These are phyloP conservation scores for Spirogloea muscicola DNA, from an alignment of 139 green algal species.

Conservation along the genomic window DNA sequence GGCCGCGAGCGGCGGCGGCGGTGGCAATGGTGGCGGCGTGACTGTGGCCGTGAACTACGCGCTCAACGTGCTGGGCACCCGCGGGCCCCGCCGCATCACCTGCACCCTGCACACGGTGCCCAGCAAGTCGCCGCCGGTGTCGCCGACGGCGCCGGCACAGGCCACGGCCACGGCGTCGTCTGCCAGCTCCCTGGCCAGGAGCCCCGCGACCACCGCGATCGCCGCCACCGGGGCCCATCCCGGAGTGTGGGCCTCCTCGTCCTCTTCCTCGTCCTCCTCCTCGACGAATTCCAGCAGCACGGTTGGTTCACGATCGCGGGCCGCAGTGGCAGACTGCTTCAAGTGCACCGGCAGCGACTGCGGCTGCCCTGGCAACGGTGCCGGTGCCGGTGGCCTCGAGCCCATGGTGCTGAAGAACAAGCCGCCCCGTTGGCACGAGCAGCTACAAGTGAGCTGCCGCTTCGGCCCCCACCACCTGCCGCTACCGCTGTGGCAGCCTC, in stretches of 20 bases:
- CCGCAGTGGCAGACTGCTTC: conserved; percentile 13
- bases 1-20: conserved; percentile 3
- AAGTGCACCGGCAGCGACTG: background rate
- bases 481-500: too few species aligned
- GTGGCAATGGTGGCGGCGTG: too few species aligned
- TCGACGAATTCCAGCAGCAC: too few species aligned
- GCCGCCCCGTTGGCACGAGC: conserved; percentile 21
- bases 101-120: conserved; percentile 44
- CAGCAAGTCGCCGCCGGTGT: background rate
- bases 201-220: too few species aligned
- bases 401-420: conserved; percentile 34
- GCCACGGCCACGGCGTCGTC: too few species aligned
- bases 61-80: conserved; percentile 89
- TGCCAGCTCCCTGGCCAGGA: too few species aligned
- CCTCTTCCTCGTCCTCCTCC: too few species aligned
- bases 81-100: conserved; percentile 85
- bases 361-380: background rate
- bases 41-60: conserved; percentile 76
- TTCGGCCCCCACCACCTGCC: conserved; percentile 84
- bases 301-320: background rate
- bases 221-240: too few species aligned
- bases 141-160: background rate
- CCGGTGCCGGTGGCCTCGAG: background rate
- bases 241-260: too few species aligned
- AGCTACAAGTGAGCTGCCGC: conserved; percentile 41